A percentile compares a stretch with the other conserved stretches of the same genome.
These are phyloP conservation scores for Nadsonia commutata DNA, from an alignment of 1,139 yeast genomes.

Conservation along the genomic window DNA sequence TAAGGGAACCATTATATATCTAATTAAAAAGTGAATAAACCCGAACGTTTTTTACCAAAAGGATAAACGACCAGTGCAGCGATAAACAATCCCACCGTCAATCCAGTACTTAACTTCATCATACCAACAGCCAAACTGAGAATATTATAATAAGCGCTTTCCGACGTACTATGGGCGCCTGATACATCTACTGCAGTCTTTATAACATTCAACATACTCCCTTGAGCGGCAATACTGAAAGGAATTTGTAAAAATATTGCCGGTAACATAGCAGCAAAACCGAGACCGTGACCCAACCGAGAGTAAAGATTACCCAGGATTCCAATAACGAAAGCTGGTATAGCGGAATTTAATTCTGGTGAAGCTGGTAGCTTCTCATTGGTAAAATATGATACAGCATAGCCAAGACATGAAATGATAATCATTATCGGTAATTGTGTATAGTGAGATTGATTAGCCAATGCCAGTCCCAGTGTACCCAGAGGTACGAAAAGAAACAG, in stretches of 20 bases:
- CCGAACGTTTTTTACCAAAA: constrained; percentile 63
- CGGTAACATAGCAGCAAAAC: constrained; percentile 91
- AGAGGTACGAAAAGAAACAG: constrained; percentile 69
- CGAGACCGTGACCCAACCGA: constrained; percentile 80
- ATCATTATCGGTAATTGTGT: constrained; percentile 74
- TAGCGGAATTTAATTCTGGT: constrained; percentile 73
- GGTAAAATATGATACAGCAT: constrained; percentile 71
- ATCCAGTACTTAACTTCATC: constrained; percentile 88
- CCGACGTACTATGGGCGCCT: constrained; percentile 13
- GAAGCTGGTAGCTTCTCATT: constrained; percentile 57
- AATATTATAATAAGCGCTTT: constrained; percentile 10
- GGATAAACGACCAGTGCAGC: constrained; percentile 87
- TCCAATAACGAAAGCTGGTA: constrained; percentile 85
- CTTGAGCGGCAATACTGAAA: constrained; percentile 82
- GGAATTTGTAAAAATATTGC: constrained; percentile 93
- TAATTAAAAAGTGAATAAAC: constrained; percentile 58
- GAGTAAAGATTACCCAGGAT: constrained; percentile 81
- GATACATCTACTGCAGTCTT: constrained; percentile 53
- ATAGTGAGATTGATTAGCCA: constrained; percentile 74
- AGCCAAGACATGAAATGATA: constrained; percentile 60
- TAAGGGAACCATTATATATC: not conserved
- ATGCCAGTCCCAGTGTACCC: constrained; percentile 53
- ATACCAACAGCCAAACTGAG: constrained; percentile 56
- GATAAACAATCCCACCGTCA: constrained; percentile 84
- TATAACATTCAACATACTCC: constrained; percentile 69